Percentiles rank a stretch among this genome's conserved stretches.
Conservation (phyloP, 2,329 filamentous ascomycete species). For the Ustulina deusta region DNA sequence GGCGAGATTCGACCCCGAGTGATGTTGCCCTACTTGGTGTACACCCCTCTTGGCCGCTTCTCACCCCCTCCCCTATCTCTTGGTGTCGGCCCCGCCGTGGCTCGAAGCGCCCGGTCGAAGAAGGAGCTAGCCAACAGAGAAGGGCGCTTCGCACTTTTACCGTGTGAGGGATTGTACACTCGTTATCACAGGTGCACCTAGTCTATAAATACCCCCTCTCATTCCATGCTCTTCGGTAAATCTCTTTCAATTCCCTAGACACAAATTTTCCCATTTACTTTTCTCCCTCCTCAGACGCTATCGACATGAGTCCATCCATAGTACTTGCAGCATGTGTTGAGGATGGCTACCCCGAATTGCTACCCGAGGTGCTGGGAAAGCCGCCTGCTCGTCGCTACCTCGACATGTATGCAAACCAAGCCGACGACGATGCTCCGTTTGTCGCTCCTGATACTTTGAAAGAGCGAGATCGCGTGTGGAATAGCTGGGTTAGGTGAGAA, state of each 20-base stretch:
- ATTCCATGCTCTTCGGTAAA: too few species aligned
- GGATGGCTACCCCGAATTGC: conserved; percentile 4
- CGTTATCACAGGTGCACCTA: background rate
- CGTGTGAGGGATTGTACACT: conserved; percentile 9
- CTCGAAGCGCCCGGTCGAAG: conserved; percentile 10
- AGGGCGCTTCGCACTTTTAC: conserved; percentile 12
- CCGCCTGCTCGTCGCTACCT: conserved; percentile 8
- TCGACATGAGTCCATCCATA: background rate
- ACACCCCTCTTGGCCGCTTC: background rate
- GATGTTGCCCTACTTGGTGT: conserved; percentile 14
- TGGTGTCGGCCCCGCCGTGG: conserved; percentile 10
- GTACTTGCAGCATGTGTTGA: background rate
- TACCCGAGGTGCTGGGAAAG: background rate
- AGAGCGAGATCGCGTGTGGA: conserved; percentile 8
- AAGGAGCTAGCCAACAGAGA: conserved; percentile 10
- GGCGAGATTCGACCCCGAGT: conserved; percentile 14
- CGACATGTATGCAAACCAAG: conserved; percentile 10
- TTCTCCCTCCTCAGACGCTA: background rate
- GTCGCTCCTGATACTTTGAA: conserved; percentile 6
- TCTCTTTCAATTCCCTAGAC: too few species aligned
- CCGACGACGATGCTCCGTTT: conserved; percentile 2
- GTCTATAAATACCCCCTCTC: too few species aligned
- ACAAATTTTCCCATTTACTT: too few species aligned
- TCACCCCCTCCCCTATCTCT: background rate
- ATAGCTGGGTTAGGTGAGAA: conserved; percentile 9